Conservation (phyloP, 352 stramenopile species). For the Phytophthora melonis region DNA sequence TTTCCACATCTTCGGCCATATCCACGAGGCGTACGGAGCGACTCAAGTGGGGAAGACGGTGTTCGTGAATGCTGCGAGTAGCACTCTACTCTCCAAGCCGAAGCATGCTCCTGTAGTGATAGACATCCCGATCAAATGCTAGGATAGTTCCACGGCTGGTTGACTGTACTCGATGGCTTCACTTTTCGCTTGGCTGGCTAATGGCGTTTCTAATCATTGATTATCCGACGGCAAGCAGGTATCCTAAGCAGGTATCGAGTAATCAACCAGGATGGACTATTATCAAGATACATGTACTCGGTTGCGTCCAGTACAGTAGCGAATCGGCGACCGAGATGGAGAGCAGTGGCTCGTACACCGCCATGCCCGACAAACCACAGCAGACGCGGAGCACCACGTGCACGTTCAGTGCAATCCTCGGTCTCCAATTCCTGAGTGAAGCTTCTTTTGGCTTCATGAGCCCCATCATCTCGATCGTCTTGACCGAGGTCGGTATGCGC, state of each 20-base stretch:
- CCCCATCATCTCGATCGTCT: slow-evolving; percentile 76
- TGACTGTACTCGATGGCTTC: not conserved
- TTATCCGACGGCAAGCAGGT: not conserved
- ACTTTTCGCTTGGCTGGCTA: not conserved
- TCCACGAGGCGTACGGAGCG: slow-evolving; percentile 91
- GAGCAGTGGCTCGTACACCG: not conserved
- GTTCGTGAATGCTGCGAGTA: slow-evolving; percentile 92
- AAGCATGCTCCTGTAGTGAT: slow-evolving; percentile 79
- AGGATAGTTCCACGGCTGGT: not conserved
- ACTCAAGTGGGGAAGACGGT: slow-evolving; percentile 79
- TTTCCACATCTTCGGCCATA: slow-evolving; percentile 94
- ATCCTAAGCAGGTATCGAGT: not conserved
- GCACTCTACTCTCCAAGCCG: slow-evolving; percentile 64
- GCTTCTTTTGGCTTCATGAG: slow-evolving; percentile 76
- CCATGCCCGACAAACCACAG: not conserved
- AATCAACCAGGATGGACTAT: not conserved
- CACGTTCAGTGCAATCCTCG: not conserved
- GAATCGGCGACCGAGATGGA: not conserved
- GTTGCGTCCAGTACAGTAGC: not conserved
- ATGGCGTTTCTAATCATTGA: not conserved
- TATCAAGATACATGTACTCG: not conserved
- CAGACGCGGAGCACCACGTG: too few relatives aligned
- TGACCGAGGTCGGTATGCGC: slow-evolving; percentile 58
- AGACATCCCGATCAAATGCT: slow-evolving; percentile 75
- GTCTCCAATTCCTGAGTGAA: slow-evolving; percentile 62